Evolutionary conservation across 371 early-diverging fungal genomes (phyloP).

Genomic region (Amoeboaphelidium protococcarum): DNA sequence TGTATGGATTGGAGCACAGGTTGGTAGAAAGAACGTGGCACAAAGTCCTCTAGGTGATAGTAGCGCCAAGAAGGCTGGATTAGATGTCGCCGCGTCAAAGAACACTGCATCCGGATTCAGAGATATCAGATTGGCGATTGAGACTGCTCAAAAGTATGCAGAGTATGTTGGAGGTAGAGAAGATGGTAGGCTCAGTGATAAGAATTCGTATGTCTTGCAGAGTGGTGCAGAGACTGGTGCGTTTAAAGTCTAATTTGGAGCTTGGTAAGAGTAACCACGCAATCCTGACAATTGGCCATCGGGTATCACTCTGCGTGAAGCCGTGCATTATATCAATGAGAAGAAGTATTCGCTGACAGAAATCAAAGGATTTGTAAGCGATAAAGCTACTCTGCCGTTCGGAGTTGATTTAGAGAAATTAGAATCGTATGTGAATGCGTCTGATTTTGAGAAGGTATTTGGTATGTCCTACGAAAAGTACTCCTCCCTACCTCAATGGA

Average conservation of each 20-base stretch:
- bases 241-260: conserved; percentile 1
- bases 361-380: conserved; percentile 2
- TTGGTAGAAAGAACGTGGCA: conserved; percentile 4
- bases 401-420: conserved; percentile 10
- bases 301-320: neutral
- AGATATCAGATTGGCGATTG: neutral
- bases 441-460: conserved; percentile 10
- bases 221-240: neutral
- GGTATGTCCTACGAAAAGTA: conserved; percentile 6
- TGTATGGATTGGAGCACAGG: conserved; percentile 13
- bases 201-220: neutral
- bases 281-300: conserved; percentile 11
- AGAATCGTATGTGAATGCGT: conserved; percentile 5
- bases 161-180: conserved; percentile 4
- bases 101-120: neutral
- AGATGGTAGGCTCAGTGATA: neutral
- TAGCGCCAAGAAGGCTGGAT: conserved; percentile 6
- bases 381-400: conserved; percentile 8
- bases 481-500: conserved; percentile 9
- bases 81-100: conserved; percentile 4
- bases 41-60: no score
- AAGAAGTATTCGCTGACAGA: conserved; percentile 7
- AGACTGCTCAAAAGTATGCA: neutral
- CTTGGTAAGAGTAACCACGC: conserved; percentile 7
- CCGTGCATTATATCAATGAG: neutral